Evolutionary conservation across 1,284 basidiomycete genomes (phyloP).

Genomic region (Athelia sp.): DNA sequence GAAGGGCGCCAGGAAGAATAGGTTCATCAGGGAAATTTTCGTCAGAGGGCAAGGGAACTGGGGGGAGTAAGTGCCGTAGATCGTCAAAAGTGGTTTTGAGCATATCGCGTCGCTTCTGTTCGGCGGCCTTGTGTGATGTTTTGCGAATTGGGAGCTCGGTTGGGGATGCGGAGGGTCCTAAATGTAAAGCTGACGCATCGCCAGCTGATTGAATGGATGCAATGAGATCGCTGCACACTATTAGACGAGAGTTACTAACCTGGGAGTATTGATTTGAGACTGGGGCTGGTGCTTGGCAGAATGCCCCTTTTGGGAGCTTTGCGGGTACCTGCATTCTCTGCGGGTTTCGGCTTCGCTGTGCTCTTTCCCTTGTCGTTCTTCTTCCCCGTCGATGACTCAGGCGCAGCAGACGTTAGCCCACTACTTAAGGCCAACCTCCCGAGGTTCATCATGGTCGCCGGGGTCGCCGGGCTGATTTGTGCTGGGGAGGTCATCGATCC

Average conservation of each 20-base stretch:
- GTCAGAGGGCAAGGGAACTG: constrained; percentile 78
- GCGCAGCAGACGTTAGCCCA: constrained; percentile 24
- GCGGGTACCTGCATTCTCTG: constrained; percentile 12
- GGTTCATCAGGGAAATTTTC: constrained; percentile 55
- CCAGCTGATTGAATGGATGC: constrained; percentile 18
- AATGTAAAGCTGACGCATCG: constrained; percentile 12
- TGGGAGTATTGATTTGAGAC: constrained; percentile 66
- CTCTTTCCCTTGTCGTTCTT: constrained; percentile 23
- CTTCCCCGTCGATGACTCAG: constrained; percentile 6
- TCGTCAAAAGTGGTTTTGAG: constrained; percentile 97
- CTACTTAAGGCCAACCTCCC: constrained; percentile 52
- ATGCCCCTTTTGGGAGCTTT: constrained; percentile 24
- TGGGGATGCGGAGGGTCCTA: constrained; percentile 16
- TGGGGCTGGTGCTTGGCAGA: constrained; percentile 33
- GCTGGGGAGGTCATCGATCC: constrained; percentile 8
- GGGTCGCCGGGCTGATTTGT: constrained; percentile 74
- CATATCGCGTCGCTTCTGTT: constrained; percentile 94
- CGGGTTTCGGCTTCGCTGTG: constrained; percentile 22
- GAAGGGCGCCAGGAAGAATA: constrained; percentile 78
- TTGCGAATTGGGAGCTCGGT: constrained; percentile 51
- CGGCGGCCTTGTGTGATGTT: constrained; percentile 94
- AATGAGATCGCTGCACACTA: constrained; percentile 1
- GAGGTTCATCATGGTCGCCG: constrained; percentile 84
- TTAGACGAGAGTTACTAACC: constrained; percentile 31
- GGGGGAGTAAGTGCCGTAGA: constrained; percentile 81